A percentile compares a stretch with the other conserved stretches of the same genome.
Conservation (phyloP, 2,329 filamentous ascomycete genomes). For the Trichoderma cornu-damae region DNA sequence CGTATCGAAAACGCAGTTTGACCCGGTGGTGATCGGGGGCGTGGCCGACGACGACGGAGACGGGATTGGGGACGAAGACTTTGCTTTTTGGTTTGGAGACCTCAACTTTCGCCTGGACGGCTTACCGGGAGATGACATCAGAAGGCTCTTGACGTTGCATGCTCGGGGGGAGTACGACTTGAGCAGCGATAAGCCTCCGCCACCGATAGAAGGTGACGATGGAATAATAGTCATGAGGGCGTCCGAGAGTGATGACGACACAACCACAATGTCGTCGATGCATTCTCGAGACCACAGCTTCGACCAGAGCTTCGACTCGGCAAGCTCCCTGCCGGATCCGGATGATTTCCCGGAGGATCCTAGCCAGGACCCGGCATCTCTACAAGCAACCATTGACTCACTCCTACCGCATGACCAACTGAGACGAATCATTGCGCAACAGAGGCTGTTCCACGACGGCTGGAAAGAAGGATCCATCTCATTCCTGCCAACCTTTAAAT, state of each 20-base stretch:
- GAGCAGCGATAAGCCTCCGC: slow-evolving; percentile 36
- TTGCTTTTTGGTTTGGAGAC: slow-evolving; percentile 94
- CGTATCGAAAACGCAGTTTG: slow-evolving; percentile 68
- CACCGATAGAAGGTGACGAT: slow-evolving; percentile 43
- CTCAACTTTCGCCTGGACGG: slow-evolving; percentile 90
- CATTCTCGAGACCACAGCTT: slow-evolving; percentile 34
- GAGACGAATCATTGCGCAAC: slow-evolving; percentile 62
- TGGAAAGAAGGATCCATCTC: slow-evolving; percentile 85
- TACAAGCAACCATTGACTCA: slow-evolving; percentile 84
- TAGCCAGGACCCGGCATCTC: slow-evolving; percentile 72
- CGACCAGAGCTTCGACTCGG: slow-evolving; percentile 39
- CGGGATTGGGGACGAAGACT: slow-evolving; percentile 81
- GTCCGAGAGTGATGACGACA: slow-evolving; percentile 45
- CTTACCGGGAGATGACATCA: slow-evolving; percentile 84
- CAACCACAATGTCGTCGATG: slow-evolving; percentile 32
- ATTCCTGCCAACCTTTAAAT: slow-evolving; percentile 95
- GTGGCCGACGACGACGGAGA: slow-evolving; percentile 61
- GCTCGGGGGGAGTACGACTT: slow-evolving; percentile 70
- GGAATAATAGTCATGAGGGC: slow-evolving; percentile 45
- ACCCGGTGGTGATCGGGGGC: slow-evolving; percentile 62
- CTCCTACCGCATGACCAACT: slow-evolving; percentile 89
- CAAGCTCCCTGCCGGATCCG: slow-evolving; percentile 49
- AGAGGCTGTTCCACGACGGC: slow-evolving; percentile 83
- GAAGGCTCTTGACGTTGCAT: slow-evolving; percentile 76
- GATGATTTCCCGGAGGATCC: slow-evolving; percentile 64